Evolutionary conservation across 208 protist species (phyloP), one percentile per base, ranked within the genome.

Genomic region (Lotmaria passim): DNA sequence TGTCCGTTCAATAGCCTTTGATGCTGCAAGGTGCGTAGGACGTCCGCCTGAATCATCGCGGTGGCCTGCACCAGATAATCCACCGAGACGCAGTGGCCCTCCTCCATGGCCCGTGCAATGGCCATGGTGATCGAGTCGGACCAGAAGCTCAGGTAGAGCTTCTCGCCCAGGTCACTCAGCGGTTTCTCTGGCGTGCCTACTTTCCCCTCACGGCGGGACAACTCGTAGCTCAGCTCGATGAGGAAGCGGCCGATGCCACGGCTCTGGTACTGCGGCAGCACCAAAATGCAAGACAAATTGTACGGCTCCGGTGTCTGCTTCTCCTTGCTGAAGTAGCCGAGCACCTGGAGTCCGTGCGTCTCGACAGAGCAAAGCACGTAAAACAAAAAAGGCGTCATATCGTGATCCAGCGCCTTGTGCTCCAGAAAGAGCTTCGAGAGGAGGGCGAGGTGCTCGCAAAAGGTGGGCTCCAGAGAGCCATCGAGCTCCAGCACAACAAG

Each of bases 371-470:
- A 98, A 52, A 99, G 80, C 7, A 99, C 90, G 69, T 99, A 99
- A 73, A 99, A 99, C 5, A 98, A 76, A 77, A 99, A 99, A 1
- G 97, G 98, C 23, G 99, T 98, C 41, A 99, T 99, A 77, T 99
- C 98, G 79, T 99, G 99, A 75, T 99, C 99, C 5, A 99, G 86
- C 0, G 98, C 99, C 86, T 99, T 99, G 88, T 99, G 98, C 85
- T 99, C 98, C 0, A 99, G 82, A 82, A 99, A 99, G 1, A 99
- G 84, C 69, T 99, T 99, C 0, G 98, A 97, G 3, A 99, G 76
- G 8, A 99, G 87, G 58, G 98, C 99, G 12, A 99, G 79, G 78
- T 99, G 99, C 83, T 99, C 94, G 68, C 97, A 99, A 75, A 99
- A 99, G 15, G 93, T 91, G 44, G 98, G 98, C 66, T 98, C 88